Evolutionary conservation across 257 asterid species (phyloP).

Genomic region (Thymus mandschuricus): DNA sequence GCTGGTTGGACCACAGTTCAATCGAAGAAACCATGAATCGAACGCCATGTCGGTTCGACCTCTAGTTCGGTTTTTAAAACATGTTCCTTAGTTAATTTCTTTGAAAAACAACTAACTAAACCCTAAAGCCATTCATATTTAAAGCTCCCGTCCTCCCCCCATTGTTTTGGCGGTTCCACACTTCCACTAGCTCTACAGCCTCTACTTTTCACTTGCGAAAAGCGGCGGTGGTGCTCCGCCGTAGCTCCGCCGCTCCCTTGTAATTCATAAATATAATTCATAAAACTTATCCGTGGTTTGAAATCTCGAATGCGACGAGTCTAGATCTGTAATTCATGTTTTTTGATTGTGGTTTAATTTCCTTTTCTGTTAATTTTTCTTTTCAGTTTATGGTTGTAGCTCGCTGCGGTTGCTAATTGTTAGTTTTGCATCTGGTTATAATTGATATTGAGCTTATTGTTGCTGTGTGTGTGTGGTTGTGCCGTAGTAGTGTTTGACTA

Average conservation of each 20-base stretch:
- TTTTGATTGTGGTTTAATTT: neutral
- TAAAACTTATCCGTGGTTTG: too few species aligned
- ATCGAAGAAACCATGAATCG: too few species aligned
- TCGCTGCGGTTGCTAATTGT: too few species aligned
- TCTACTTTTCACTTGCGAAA: neutral
- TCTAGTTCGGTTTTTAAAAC: too few species aligned
- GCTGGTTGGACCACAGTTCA: too few species aligned
- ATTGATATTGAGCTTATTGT: neutral
- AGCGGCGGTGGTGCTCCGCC: neutral
- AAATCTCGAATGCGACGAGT: too few species aligned
- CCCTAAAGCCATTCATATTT: neutral
- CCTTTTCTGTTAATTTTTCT: neutral
- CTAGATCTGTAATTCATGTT: too few species aligned
- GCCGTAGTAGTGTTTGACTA: neutral
- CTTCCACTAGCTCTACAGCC: neutral
- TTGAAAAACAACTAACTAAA: neutral
- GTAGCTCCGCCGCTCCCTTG: neutral
- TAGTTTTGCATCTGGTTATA: neutral
- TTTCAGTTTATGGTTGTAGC: neutral
- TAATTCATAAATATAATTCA: too few species aligned
- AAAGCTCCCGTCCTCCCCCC: neutral
- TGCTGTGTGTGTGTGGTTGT: too few species aligned
- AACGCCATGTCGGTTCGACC: too few species aligned
- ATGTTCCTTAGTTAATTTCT: too few species aligned
- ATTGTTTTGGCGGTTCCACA: neutral